These are phyloP conservation scores for Scytalidium lignicola DNA, from an alignment of 2,329 filamentous ascomycete species.

Conservation along the genomic window DNA sequence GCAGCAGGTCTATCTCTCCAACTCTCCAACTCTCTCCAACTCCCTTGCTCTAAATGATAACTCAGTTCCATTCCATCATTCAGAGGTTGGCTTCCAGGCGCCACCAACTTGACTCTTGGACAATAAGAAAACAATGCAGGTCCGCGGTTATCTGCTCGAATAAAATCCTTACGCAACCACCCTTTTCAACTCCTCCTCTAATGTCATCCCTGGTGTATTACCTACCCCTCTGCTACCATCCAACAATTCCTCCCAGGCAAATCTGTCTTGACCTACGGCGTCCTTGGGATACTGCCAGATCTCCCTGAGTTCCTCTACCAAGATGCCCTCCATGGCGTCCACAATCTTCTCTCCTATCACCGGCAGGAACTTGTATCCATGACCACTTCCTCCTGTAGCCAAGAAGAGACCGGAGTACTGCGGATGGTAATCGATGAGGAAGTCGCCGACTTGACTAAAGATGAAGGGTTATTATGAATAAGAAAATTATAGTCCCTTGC, in stretches of 20 bases:
- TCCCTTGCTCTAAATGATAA: no score
- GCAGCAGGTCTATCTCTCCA: no score
- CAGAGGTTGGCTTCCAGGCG: no score
- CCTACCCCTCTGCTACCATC: slow-evolving; percentile 26
- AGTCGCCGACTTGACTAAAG: background rate
- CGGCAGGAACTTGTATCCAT: slow-evolving; percentile 46
- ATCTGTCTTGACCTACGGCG: slow-evolving; percentile 16
- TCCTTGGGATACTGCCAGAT: slow-evolving; percentile 48
- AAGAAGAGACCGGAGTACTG: slow-evolving; percentile 30
- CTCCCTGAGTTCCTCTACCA: slow-evolving; percentile 37
- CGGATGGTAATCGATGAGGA: background rate
- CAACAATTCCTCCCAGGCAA: slow-evolving; percentile 16
- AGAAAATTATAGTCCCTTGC: no score
- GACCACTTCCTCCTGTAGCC: slow-evolving; percentile 39
- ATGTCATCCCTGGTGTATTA: slow-evolving; percentile 17
- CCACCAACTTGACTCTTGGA: no score
- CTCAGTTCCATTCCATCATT: no score
- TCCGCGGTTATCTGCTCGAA: background rate
- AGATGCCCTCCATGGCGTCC: slow-evolving; percentile 32
- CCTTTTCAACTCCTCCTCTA: slow-evolving; percentile 19
- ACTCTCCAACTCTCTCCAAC: no score
- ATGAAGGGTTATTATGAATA: no score
- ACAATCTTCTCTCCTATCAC: slow-evolving; percentile 41
- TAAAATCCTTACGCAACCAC: slow-evolving; percentile 1
- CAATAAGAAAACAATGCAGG: background rate